Evolutionary conservation across 1,139 yeast genomes (phyloP), one percentile per base, ranked within the genome.

Genomic region (Petasospora rhodanensis): DNA sequence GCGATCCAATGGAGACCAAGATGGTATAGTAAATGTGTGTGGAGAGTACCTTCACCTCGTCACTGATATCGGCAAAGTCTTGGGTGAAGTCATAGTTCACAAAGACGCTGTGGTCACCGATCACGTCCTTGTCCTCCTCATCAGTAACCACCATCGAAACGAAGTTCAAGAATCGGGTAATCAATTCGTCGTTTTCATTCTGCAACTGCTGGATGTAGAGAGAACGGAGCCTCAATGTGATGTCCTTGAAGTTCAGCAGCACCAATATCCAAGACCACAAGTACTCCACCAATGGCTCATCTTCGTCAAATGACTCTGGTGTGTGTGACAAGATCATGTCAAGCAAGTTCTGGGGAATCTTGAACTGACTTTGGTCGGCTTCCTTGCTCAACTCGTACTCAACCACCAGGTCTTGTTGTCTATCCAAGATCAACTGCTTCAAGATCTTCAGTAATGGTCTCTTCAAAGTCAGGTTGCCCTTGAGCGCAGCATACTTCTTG

Each of bases 231-330:
- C 75, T 72, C 45, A 75, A 73, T 1, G 93, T 76, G 6, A 83
- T 72, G 39, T 78, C 76, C 35, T 73, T 70, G 52, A 87, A 83
- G 52, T 77, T 78, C 19, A 62, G 63, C 44, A 83, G 68, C 0
- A 83, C 56, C 36, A 85, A 58, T 37, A 62, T 61, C 95, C 96
- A 87, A 27, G 77, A 64, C 78, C 86, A 78, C 28, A 84, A 51
- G 50, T 73, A 83, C 24, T 60, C 63, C 26, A 69, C 54, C 18
- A 66, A 59, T 2, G 45, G 48, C 13, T 45, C 40, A n/a, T 55
- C 55, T 12, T 60, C 58, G 26, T 64, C 71, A 30, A 18, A 26
- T 9, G 41, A 44, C n/a, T n/a, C n/a, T n/a, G n/a, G n/a, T n/a
- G n/a, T n/a, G n/a, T n/a, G n/a, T n/a, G n/a, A n/a, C n/a, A 37